A percentile compares a stretch with the other conserved stretches of the same genome.
Evolutionary conservation across 176 grass and related monocot genomes (phyloP).

Genomic region (Metroxylon sagu): DNA sequence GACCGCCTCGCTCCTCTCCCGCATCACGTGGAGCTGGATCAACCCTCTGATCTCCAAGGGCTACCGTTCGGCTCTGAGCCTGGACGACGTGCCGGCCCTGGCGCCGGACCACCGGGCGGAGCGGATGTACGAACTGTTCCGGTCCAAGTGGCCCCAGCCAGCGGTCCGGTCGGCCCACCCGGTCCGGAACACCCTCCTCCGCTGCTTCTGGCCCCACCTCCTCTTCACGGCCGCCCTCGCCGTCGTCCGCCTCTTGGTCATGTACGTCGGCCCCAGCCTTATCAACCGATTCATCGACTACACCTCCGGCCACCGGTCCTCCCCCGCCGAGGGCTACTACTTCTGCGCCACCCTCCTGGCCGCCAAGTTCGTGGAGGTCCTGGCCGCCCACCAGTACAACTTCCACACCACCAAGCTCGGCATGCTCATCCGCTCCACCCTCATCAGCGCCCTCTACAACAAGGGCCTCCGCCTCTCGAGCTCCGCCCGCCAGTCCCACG

Average conservation of each 20-base stretch:
- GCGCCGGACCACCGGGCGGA: slow-evolving; percentile 52
- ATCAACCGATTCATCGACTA: slow-evolving; percentile 82
- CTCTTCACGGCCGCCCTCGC: slow-evolving; percentile 54
- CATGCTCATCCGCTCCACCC: slow-evolving; percentile 73
- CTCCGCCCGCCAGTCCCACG: slow-evolving; percentile 61
- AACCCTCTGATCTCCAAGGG: slow-evolving; percentile 70
- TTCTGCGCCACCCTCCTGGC: slow-evolving; percentile 53
- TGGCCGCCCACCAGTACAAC: slow-evolving; percentile 90
- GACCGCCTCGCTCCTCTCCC: slow-evolving; percentile 40
- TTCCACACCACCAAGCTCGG: slow-evolving; percentile 97
- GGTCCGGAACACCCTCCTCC: slow-evolving; percentile 51
- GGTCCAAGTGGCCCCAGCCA: slow-evolving; percentile 44
- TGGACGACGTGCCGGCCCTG: slow-evolving; percentile 56
- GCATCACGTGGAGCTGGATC: slow-evolving; percentile 72
- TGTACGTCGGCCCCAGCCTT: slow-evolving; percentile 80
- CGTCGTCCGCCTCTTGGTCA: slow-evolving; percentile 48
- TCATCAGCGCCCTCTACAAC: slow-evolving; percentile 82
- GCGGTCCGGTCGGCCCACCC: slow-evolving; percentile 40
- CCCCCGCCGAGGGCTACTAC: slow-evolving; percentile 25
- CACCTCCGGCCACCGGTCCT: slow-evolving; percentile 10
- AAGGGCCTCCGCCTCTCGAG: slow-evolving; percentile 80
- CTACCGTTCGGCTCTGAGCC: slow-evolving; percentile 33
- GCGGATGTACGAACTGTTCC: slow-evolving; percentile 56
- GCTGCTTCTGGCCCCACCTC: slow-evolving; percentile 65
- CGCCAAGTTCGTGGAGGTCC: slow-evolving; percentile 63